These are phyloP conservation scores for Lathyrus sativus DNA, from an alignment of 306 rosid genomes.

Conservation along the genomic window DNA sequence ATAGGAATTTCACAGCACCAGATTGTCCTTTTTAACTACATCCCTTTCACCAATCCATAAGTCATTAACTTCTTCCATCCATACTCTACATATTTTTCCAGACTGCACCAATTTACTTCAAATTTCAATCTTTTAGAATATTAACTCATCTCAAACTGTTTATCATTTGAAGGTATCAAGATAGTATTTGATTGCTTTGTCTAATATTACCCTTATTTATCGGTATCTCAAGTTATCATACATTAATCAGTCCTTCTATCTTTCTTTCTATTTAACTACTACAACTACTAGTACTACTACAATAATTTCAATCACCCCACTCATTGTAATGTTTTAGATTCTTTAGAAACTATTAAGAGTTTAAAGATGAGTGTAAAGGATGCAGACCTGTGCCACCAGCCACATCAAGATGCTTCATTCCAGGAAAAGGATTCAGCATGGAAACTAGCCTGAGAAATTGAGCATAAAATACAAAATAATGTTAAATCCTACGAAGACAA, in stretches of 20 bases:
- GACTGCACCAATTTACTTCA: not conserved
- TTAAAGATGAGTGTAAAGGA: conserved; percentile 15
- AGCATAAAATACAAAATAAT: conserved; percentile 23
- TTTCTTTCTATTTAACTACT: not conserved
- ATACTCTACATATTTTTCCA: conserved; percentile 7
- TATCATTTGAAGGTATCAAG: not conserved
- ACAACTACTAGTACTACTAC: not conserved
- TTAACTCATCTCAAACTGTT: not conserved
- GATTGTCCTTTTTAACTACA: not conserved
- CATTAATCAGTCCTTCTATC: not conserved
- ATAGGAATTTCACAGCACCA: not conserved
- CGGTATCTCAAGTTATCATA: not conserved
- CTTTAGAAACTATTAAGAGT: not conserved
- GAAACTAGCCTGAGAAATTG: conserved; percentile 74
- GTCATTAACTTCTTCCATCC: conserved; percentile 15
- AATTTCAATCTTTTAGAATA: conserved; percentile 11
- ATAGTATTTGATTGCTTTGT: not conserved
- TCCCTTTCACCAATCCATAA: conserved; percentile 12
- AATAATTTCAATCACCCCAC: not conserved
- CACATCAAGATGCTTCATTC: conserved; percentile 96
- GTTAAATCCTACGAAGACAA: not conserved
- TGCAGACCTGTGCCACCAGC: conserved; percentile 95
- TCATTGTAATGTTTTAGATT: not conserved
- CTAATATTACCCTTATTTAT: not conserved
- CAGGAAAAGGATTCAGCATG: conserved; percentile 85